Percentiles rank a stretch among this genome's conserved stretches.
These are phyloP conservation scores for Phialemoniopsis sp. DNA, from an alignment of 2,329 filamentous ascomycete genomes.

Conservation along the genomic window DNA sequence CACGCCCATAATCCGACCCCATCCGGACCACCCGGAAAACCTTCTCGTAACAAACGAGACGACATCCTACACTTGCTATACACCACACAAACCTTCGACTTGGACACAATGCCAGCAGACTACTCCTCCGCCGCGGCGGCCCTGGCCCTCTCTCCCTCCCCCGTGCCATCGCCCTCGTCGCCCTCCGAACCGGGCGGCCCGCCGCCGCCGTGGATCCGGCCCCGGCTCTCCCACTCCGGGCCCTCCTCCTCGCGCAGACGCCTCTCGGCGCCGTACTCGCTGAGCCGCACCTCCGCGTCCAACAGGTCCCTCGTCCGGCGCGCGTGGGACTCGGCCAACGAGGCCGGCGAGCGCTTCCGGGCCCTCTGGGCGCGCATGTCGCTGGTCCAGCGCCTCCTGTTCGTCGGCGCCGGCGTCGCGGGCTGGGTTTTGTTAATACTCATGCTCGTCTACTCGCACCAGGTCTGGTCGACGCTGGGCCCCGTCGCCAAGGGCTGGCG, in stretches of 20 bases:
- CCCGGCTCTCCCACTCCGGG: conserved; percentile 23
- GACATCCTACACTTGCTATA: too few species aligned
- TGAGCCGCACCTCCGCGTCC: conserved; percentile 10
- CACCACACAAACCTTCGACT: too few species aligned
- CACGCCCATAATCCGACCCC: too few species aligned
- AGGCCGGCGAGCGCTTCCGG: too few species aligned
- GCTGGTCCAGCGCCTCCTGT: conserved; percentile 57
- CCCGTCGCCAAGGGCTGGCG: conserved; percentile 77
- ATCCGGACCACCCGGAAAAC: background rate
- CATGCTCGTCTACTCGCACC: conserved; percentile 73
- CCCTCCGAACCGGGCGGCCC: conserved; percentile 32
- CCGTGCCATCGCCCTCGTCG: conserved; percentile 16
- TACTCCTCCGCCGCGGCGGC: conserved; percentile 45
- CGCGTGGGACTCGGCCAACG: too few species aligned
- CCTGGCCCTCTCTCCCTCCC: conserved; percentile 36
- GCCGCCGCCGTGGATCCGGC: conserved; percentile 30
- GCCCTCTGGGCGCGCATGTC: conserved; percentile 37
- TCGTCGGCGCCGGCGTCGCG: conserved; percentile 45
- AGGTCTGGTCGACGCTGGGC: conserved; percentile 71
- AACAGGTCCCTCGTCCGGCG: conserved; percentile 19
- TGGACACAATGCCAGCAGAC: conserved; percentile 46
- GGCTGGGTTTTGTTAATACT: conserved; percentile 57
- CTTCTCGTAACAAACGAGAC: too few species aligned
- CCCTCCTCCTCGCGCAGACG: conserved; percentile 20
- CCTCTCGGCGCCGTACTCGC: conserved; percentile 36